These are phyloP conservation scores for Euphorbia peplus DNA, from an alignment of 345 rosid species.

Conservation along the genomic window DNA sequence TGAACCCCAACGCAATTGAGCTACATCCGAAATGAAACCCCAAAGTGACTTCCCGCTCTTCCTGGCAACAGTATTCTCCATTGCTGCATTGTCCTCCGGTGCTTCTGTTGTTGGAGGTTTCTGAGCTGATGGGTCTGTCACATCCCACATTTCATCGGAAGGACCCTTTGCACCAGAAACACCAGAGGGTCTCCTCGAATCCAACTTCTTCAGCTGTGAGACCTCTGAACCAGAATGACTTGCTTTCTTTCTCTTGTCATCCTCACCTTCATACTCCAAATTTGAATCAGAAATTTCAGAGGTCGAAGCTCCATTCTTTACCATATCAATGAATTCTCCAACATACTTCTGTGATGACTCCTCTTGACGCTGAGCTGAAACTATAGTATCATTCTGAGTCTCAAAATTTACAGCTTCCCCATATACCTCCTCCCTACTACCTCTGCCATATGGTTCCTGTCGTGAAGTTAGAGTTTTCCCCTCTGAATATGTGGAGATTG, in stretches of 20 bases:
- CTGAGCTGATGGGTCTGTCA: constrained; percentile 47
- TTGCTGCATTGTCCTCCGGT: constrained; percentile 33
- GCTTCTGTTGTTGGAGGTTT: constrained; percentile 42
- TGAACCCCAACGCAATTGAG: constrained; percentile 67
- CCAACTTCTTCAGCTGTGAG: constrained; percentile 33
- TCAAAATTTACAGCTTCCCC: constrained; percentile 30
- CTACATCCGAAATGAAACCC: constrained; percentile 63
- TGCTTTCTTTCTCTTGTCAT: constrained; percentile 30
- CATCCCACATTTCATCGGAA: constrained; percentile 87
- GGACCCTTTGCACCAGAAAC: constrained; percentile 73
- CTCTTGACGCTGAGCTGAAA: constrained; percentile 59
- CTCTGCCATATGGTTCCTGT: constrained; percentile 27
- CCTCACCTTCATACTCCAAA: constrained; percentile 29
- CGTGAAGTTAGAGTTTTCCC: constrained; percentile 27
- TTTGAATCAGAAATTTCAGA: constrained; percentile 35
- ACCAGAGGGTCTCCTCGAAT: constrained; percentile 39
- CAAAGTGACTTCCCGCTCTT: constrained; percentile 74
- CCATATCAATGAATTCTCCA: constrained; percentile 71
- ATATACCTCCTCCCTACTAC: constrained; percentile 27
- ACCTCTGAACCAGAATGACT: constrained; percentile 30
- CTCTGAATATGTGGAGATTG: constrained; percentile 29
- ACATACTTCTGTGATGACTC: constrained; percentile 51
- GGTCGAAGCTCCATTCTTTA: constrained; percentile 46
- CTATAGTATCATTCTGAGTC: constrained; percentile 55
- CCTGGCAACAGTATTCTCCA: constrained; percentile 41